Evolutionary conservation across 371 early-diverging fungal species (phyloP), one percentile per base, ranked within the genome.

Genomic region (Rhizopus stolonifer): DNA sequence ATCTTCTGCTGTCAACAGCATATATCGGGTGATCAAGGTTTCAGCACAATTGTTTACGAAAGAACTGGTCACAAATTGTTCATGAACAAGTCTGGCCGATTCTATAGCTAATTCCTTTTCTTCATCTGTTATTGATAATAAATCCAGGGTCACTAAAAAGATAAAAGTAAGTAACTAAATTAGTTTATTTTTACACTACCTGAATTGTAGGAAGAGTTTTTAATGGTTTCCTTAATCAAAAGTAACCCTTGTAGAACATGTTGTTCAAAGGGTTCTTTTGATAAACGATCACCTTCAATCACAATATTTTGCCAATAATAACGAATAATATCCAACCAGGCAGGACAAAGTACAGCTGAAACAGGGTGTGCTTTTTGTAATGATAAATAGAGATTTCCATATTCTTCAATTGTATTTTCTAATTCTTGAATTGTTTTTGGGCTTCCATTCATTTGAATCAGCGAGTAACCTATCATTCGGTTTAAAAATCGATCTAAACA

Each of bases 341-440:
- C 79, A 5, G 85, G 85, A 18, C 82, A 75, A 1, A 87, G 61
- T 29, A 86, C 80, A 49, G 89, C 92, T 14, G 84, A 81, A 3
- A 90, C 78, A 0, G 92, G 83, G 24, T 91, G 85, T 8, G 76
- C 58, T 38, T 82, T 82, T 66, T 86, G 88, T 22, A 90, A 58
- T 46, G 86, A 87, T 36, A 91, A 58, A 64, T 89, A 93, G 15
- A 94, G 55, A 54, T 91, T 85, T n/a, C 96, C 96, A 44, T 90
- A 79, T n/a, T 88, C 81, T 24, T 84, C 71, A 40, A 89, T 76
- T 15, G 83, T 66, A 0, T 71, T 69, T 15, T 78, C 73, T n/a
- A 87, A 33, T 24, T 47, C 38, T 21, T 61, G 49, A 17, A 19
- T 40, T 7, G 49, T 21, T 18, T 49, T 50, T 11, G 58, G 47